Percentiles rank a stretch among this genome's conserved stretches.
These are phyloP conservation scores for Candida namnaoensis DNA, from an alignment of 805 yeast species.

Conservation along the genomic window DNA sequence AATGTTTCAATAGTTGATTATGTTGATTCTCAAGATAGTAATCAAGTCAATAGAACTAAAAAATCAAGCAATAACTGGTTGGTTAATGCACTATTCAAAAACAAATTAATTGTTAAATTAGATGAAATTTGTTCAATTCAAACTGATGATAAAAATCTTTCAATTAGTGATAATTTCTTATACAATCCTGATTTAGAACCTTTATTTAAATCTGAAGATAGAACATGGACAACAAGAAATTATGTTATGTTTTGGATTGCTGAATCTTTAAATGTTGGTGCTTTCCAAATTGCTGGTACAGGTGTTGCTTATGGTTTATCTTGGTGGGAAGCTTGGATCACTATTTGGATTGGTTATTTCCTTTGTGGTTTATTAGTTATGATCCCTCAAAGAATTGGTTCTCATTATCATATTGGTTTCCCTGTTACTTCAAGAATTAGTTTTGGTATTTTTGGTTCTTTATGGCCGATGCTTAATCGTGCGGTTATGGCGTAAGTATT, in stretches of 20 bases:
- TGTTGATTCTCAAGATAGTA: no score
- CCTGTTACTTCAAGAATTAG: conserved; percentile 78
- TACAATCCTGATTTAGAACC: conserved; percentile 74
- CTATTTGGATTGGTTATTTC: conserved; percentile 80
- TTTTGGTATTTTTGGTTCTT: conserved; percentile 79
- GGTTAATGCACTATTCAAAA: no score
- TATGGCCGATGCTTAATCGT: conserved; percentile 85
- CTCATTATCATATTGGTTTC: conserved; percentile 74
- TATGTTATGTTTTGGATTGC: conserved; percentile 81
- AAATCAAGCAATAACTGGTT: no score
- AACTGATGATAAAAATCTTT: no score
- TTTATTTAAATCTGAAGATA: conserved; percentile 53
- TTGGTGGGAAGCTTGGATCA: conserved; percentile 90
- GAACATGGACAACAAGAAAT: conserved; percentile 85
- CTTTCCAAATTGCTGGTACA: conserved; percentile 88
- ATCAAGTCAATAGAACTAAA: no score
- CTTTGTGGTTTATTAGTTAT: conserved; percentile 64
- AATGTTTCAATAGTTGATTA: no score
- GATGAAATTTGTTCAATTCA: no score
- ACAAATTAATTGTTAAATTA: no score
- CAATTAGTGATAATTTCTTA: conserved; percentile 48
- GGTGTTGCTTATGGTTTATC: conserved; percentile 71
- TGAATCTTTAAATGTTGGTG: conserved; percentile 82
- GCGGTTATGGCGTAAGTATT: conserved; percentile 89
- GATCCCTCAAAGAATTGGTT: conserved; percentile 70